Percentiles rank a stretch among this genome's conserved stretches.
Evolutionary conservation across 2,329 filamentous ascomycete species (phyloP).

Genomic region (Pseudohalonectria lignicola): DNA sequence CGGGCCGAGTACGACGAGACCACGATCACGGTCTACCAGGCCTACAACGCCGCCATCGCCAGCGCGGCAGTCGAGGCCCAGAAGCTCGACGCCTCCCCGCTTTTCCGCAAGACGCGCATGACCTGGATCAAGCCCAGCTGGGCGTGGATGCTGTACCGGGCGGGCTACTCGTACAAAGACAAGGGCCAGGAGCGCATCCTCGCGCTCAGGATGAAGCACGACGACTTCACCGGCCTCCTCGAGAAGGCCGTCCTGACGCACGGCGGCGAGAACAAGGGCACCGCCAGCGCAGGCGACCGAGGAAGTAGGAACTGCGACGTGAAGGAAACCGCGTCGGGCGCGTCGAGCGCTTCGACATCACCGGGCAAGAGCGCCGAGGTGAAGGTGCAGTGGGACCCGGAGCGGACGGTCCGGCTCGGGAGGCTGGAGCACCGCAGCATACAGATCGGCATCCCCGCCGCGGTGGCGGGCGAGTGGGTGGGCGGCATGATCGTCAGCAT

Average conservation of each 20-base stretch:
- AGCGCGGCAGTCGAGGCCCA: constrained; percentile 37
- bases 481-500: constrained; percentile 41
- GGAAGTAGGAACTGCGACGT: no score
- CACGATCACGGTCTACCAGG: constrained; percentile 52
- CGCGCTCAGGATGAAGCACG: constrained; percentile 41
- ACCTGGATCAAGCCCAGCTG: constrained; percentile 57
- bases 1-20: constrained; percentile 43
- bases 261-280: background rate
- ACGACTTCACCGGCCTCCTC: constrained; percentile 36
- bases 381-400: constrained; percentile 55
- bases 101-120: constrained; percentile 44
- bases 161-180: constrained; percentile 49
- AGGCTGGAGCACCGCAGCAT: constrained; percentile 41
- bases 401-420: constrained; percentile 33
- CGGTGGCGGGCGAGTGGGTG: constrained; percentile 32
- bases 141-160: constrained; percentile 54
- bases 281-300: background rate
- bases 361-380: constrained; percentile 19
- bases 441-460: constrained; percentile 46
- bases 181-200: constrained; percentile 41
- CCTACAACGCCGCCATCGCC: constrained; percentile 43
- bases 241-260: constrained; percentile 21
- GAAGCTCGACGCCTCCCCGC: constrained; percentile 37
- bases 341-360: background rate
- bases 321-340: background rate